These are phyloP conservation scores for Acanthamoeba castellanii DNA, from an alignment of 208 protist genomes.

Conservation along the genomic window DNA sequence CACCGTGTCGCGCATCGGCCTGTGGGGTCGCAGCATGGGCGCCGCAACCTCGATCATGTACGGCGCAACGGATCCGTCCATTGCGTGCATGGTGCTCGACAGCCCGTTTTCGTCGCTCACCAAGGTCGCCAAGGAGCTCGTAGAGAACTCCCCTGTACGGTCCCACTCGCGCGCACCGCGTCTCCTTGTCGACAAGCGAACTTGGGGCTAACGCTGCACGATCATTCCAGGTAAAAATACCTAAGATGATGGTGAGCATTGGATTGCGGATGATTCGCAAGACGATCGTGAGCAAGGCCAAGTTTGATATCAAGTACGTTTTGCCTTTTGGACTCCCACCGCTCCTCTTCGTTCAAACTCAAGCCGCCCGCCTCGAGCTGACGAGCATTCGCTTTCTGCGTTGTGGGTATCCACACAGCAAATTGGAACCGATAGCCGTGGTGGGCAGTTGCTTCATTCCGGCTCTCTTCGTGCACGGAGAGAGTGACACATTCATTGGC, in stretches of 20 bases:
- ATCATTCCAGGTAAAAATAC: constrained; percentile 84
- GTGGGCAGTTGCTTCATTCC: constrained; percentile 90
- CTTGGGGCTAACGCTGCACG: background rate
- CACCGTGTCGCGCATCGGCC: constrained; percentile 79
- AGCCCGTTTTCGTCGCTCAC: constrained; percentile 94
- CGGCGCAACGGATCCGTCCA: constrained; percentile 92
- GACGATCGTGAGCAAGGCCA: constrained; percentile 92
- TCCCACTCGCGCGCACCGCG: background rate
- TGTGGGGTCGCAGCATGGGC: constrained; percentile 92
- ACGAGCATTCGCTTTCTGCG: background rate
- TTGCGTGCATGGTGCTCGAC: constrained; percentile 95
- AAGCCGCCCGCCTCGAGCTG: background rate
- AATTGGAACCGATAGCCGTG: constrained; percentile 72
- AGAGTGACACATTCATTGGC: constrained; percentile 94
- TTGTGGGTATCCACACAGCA: constrained; percentile 36
- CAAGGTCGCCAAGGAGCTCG: constrained; percentile 81
- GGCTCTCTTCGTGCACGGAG: constrained; percentile 93
- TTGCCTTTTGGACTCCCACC: background rate
- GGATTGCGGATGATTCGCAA: constrained; percentile 93
- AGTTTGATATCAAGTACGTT: constrained; percentile 95
- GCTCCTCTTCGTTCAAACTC: background rate
- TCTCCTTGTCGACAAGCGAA: background rate
- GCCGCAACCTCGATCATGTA: constrained; percentile 97
- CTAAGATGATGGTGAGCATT: constrained; percentile 89
- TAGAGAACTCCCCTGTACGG: constrained; percentile 33